Evolutionary conservation across 2,329 filamentous ascomycete species (phyloP), one percentile per base, ranked within the genome.

Genomic region (Sporothrix dimorphospora): DNA sequence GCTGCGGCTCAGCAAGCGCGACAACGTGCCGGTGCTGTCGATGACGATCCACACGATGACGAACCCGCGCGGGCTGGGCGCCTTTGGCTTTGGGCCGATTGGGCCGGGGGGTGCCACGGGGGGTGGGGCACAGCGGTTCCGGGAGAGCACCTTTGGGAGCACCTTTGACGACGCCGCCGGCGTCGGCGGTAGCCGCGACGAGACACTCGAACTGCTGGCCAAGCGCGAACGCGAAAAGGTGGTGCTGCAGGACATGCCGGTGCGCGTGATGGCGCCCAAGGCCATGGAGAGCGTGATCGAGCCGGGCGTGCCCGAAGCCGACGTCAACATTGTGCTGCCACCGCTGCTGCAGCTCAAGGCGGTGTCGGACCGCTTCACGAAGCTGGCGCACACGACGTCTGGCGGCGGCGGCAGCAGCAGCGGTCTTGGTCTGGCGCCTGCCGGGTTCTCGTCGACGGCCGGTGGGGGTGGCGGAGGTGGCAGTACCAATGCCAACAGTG

Each of bases 181-280:
- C n/a, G 30, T 24, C 45, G 19, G 24, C 51, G 24, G 53, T 24
- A 27, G 30, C n/a, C 57, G 82, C 57, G 83, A 85, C 72, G 81
- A 88, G 70, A 80, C 77, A 38, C 81, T 90, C 30, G 88, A 87
- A 80, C 89, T 84, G 75, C 88, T 79, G 76, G 86, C 88, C 30
- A 82, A 85, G 57, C 86, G 91, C 72, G 93, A 95, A 78, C 91
- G 94, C 76, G 94, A 98, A 80, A 97, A 96, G 74, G 87, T 97
- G 77, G 92, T 99, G 78, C 97, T 94, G 0, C 96, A 99, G 79
- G 94, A 98, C 81, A 92, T 99, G 51, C 96, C 96, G n/a, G 92
- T 98, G 57, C 91, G 94, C 21, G 94, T 99, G 1, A 87, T 99
- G 11, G 90, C 93, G 72, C 90, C 93, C 1, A 89, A 92, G 69